Percentiles rank a stretch among this genome's conserved stretches.
phyloP scores from a whole-genome alignment of 2,329 filamentous ascomycete genomes.

The Oidium heveae region DNA sequence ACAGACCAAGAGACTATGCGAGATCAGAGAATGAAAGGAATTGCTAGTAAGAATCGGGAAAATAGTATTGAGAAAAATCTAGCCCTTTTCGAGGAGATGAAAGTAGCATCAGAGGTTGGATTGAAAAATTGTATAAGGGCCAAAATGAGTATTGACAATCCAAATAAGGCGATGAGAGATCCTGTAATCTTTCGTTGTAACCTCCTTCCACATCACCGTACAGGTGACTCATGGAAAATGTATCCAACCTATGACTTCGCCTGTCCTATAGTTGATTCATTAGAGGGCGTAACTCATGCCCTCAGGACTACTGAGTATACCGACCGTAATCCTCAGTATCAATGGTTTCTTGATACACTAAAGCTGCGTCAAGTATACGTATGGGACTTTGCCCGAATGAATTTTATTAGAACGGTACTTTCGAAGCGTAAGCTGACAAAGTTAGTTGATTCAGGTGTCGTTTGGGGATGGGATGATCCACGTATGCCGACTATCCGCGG shows the following conservation, averaged over 20 bases:
- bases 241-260: conserved; percentile 78
- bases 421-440: conserved; percentile 74
- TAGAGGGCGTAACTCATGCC: conserved; percentile 65
- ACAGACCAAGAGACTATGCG: conserved; percentile 78
- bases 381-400: conserved; percentile 68
- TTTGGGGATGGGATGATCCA: conserved; percentile 70
- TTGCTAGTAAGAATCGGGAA: conserved; percentile 59
- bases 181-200: conserved; percentile 97
- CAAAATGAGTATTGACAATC: conserved; percentile 75
- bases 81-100: conserved; percentile 81
- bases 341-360: conserved; percentile 58
- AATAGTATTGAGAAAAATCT: conserved; percentile 61
- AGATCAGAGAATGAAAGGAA: conserved; percentile 58
- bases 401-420: conserved; percentile 60
- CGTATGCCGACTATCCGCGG: conserved; percentile 68
- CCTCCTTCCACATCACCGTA: conserved; percentile 64
- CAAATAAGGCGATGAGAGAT: conserved; percentile 88
- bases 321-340: conserved; percentile 65
- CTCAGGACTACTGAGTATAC: conserved; percentile 70
- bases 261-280: conserved; percentile 54
- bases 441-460: conserved; percentile 49
- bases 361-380: conserved; percentile 54
- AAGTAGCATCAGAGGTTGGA: conserved; percentile 55
- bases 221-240: conserved; percentile 57
- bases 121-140: conserved; percentile 76